A percentile compares a stretch with the other conserved stretches of the same genome.
Conservation (phyloP, 176 grass and related monocot species). For the Eragrostis curvula region DNA sequence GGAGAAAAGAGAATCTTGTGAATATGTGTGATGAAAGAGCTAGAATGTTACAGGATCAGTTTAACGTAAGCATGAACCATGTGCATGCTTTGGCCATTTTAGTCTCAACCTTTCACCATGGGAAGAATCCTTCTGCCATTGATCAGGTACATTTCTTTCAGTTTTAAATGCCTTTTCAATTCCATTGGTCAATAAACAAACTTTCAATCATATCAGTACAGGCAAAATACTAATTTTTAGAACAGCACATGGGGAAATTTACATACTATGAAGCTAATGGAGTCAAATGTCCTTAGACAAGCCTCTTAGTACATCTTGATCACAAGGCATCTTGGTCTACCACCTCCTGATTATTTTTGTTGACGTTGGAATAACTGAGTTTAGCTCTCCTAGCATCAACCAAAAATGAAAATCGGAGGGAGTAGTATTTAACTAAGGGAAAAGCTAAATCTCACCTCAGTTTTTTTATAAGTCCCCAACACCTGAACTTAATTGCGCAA, state of each 20-base stretch:
- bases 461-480: too few relatives aligned
- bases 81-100: constrained; percentile 76
- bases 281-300: not conserved
- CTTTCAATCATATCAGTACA: constrained; percentile 6
- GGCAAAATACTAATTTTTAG: not conserved
- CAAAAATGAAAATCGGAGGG: too few relatives aligned
- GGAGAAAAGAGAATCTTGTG: constrained; percentile 68
- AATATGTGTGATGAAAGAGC: constrained; percentile 92
- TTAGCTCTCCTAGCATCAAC: too few relatives aligned
- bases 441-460: too few relatives aligned
- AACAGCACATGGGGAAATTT: not conserved
- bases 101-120: constrained; percentile 86
- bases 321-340: too few relatives aligned
- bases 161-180: not conserved
- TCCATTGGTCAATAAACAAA: not conserved
- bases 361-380: too few relatives aligned
- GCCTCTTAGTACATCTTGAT: constrained; percentile 7
- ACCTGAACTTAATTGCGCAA: too few relatives aligned
- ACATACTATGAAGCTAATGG: constrained; percentile 4
- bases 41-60: constrained; percentile 87
- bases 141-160: constrained; percentile 62
- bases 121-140: constrained; percentile 78
- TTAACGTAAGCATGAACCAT: constrained; percentile 95
- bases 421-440: too few relatives aligned
- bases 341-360: too few relatives aligned